These are phyloP conservation scores for Paracorniculantispora psalliotae DNA, from an alignment of 2,329 filamentous ascomycete species.

Conservation along the genomic window DNA sequence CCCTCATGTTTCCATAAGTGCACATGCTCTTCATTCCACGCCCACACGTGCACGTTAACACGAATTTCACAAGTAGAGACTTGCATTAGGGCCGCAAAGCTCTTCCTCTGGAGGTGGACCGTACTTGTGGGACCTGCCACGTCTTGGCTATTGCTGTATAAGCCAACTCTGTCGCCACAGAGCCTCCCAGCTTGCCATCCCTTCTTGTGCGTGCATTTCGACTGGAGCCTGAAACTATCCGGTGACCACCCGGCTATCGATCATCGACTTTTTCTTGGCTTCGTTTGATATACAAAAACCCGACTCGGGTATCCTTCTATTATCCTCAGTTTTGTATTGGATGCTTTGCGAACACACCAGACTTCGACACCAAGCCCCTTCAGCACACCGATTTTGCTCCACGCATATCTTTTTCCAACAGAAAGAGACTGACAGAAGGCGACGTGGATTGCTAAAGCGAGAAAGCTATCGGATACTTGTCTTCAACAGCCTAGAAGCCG, in stretches of 20 bases:
- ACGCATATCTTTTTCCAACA: not conserved
- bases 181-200: not conserved
- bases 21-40: not conserved
- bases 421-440: not conserved
- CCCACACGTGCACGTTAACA: not conserved
- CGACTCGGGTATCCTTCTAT: not conserved
- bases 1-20: not conserved
- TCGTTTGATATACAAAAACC: not conserved
- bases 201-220: not conserved
- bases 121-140: slow-evolving; percentile 7
- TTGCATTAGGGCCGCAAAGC: slow-evolving; percentile 3
- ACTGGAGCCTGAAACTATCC: not conserved
- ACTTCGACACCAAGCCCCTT: not conserved
- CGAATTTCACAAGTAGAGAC: not conserved
- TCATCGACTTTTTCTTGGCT: not conserved
- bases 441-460: too few relatives aligned
- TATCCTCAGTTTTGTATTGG: not conserved
- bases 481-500: too few relatives aligned
- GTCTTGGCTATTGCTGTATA: slow-evolving; percentile 1
- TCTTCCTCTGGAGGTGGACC: slow-evolving; percentile 1
- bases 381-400: not conserved
- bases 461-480: too few relatives aligned
- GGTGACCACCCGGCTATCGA: not conserved
- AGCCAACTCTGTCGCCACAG: not conserved
- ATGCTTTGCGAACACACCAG: not conserved